Base-by-base conservation (phyloP, 352 stramenopile genomes). In the Phytophthora capsici region DNA sequence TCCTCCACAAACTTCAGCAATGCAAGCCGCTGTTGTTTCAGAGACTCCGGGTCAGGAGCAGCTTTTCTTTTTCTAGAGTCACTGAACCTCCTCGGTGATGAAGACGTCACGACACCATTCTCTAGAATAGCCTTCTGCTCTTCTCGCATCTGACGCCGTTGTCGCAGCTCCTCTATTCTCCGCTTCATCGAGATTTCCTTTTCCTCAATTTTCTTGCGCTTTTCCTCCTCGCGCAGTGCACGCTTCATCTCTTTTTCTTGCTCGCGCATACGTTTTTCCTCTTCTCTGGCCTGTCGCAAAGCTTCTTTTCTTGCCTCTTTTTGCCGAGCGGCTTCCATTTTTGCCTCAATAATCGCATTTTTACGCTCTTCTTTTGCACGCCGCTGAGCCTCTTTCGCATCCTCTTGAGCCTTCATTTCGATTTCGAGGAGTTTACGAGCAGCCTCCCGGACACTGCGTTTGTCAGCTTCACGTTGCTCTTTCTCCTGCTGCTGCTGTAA, bases 351-450 rank as follows among this genome's bases (percentile, higher is more conserved):
- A 23, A 89, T 72, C n/a, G 85, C 83, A 41, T 82, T 88, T 58
- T 90, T 91, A 6, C 80, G 80, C 14, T 89, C 79, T 65, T 91
- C 85, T 40, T 85, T 87, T 32, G 85, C 82, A 49, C 76, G 75
- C 19, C 75, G 73, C 45, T 89, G 80, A 9, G 75, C 82, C 55
- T 90, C 82, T 55, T 91, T 93, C 3, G 80, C 82, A 56, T 90
- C 80, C 71, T 91, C 82, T 68, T 92, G 81, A 9, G 71, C 82
- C 48, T 91, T 91, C 66, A 92, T 78, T 62, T 93, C 84, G 38
- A 90, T 90, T 44, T 93, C 82, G 13, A 93, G 46, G 0, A 91
- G 65, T 56, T 88, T 88, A 3, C 83, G 78, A 5, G 85, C 83
- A 25, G 80, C 80, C 55, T 93, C 80, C 20, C 85, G 80, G 5